Evolutionary conservation across 805 yeast species (phyloP).

Genomic region (Kluyveromyces aestuarii): DNA sequence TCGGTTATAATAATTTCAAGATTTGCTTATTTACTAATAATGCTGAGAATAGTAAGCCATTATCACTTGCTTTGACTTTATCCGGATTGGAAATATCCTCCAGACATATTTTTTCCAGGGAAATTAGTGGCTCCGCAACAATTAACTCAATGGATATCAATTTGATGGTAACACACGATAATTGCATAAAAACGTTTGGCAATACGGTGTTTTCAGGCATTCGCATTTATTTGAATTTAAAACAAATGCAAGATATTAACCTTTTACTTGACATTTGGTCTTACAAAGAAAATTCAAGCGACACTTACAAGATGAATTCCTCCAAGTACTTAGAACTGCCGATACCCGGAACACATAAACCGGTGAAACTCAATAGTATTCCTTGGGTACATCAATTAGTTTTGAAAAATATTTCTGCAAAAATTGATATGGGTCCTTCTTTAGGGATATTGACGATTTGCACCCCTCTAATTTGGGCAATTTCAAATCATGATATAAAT

Average conservation of each 20-base stretch:
- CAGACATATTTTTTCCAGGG: conserved; percentile 87
- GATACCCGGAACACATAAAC: not conserved
- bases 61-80: conserved; percentile 40
- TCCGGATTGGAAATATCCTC: conserved; percentile 58
- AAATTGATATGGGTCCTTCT: conserved; percentile 75
- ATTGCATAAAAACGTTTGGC: conserved; percentile 35
- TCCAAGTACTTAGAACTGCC: conserved; percentile 1
- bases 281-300: conserved; percentile 32
- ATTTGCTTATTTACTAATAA: conserved; percentile 47
- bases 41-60: conserved; percentile 30
- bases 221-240: conserved; percentile 58
- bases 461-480: conserved; percentile 57
- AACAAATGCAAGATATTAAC: conserved; percentile 80
- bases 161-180: conserved; percentile 38
- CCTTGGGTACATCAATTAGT: conserved; percentile 66
- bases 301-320: conserved; percentile 2
- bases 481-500: conserved; percentile 53
- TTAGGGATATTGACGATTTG: conserved; percentile 55
- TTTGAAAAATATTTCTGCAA: conserved; percentile 42
- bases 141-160: conserved; percentile 40
- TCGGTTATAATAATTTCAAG: conserved; percentile 61
- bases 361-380: conserved; percentile 22
- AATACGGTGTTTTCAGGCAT: conserved; percentile 48
- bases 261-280: conserved; percentile 79
- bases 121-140: conserved; percentile 64